Conservation (phyloP, 805 yeast genomes). For the Kluyveromyces starmeri region DNA sequence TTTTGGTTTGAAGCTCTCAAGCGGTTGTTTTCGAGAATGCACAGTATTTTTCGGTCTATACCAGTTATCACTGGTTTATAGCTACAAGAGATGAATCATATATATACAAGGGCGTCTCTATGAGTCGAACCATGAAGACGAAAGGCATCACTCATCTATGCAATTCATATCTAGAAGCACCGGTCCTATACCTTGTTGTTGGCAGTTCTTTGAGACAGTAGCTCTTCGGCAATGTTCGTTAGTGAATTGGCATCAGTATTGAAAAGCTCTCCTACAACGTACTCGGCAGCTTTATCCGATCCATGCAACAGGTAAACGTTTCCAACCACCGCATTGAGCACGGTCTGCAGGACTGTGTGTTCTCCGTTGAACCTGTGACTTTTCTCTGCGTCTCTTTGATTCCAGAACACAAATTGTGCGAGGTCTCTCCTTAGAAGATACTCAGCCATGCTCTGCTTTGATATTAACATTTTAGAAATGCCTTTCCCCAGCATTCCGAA, state of each 20-base stretch:
- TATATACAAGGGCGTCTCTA: too few species aligned
- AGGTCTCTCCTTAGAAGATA: slow-evolving; percentile 43
- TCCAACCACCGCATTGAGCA: slow-evolving; percentile 56
- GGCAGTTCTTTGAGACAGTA: background rate
- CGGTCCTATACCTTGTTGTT: background rate
- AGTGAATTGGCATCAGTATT: slow-evolving; percentile 15
- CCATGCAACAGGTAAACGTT: slow-evolving; percentile 61
- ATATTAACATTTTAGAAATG: slow-evolving; percentile 41
- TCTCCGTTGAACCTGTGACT: slow-evolving; percentile 46
- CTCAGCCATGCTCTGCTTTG: slow-evolving; percentile 41
- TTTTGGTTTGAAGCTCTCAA: too few species aligned
- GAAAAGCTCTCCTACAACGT: slow-evolving; percentile 45
- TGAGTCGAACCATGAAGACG: too few species aligned
- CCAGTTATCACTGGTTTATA: too few species aligned
- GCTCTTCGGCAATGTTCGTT: slow-evolving; percentile 12
- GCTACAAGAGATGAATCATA: too few species aligned
- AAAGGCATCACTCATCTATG: too few species aligned
- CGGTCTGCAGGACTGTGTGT: slow-evolving; percentile 43
- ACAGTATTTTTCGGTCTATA: too few species aligned
- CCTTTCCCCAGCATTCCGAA: slow-evolving; percentile 55
- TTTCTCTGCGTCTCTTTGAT: slow-evolving; percentile 41
- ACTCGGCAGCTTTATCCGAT: slow-evolving; percentile 45
- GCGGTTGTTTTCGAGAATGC: too few species aligned
- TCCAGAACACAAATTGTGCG: slow-evolving; percentile 57
- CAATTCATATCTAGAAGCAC: too few species aligned